Evolutionary conservation across 2,329 filamentous ascomycete species (phyloP), one percentile per base, ranked within the genome.

Genomic region (Colletotrichum musae): DNA sequence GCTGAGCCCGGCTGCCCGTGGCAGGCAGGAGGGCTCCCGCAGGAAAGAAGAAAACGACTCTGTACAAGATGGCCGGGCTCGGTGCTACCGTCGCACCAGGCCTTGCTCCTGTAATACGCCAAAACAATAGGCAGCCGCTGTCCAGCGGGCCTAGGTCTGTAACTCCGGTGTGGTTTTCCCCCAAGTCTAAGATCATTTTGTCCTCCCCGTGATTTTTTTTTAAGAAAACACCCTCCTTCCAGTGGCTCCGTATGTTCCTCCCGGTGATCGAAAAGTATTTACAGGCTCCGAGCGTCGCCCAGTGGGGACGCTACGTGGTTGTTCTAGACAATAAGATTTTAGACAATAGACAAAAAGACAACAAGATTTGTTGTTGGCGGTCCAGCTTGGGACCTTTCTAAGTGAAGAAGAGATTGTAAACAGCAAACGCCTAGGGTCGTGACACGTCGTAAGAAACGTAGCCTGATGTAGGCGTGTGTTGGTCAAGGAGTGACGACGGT

Each of bases 401-500:
- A 36, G 53, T 48, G 24, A 41, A 53, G 12, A n/a, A 45, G 47
- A 56, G n/a, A 69, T 50, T 32, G 26, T 12, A 36, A 50, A 68
- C 32, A 43, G 54, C 6, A 48, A 59, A 54, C 18, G 50, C 15
- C 28, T n/a, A 36, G 15, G 32, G 24, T 68, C 68, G 56, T 69
- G 7, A 70, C 24, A 51, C 57, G 48, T 69, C 64, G 52, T 69
- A 62, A 63, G 58, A 70, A 62, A 69, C 64, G 56, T 70, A 18
- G 60, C 64, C 65, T 60, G n/a, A 50, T 48, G 24, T 16, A 58
- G 64, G 69, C 65, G 58, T 64, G 59, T 28, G 41, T 43, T 50
- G 53, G 18, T 64, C 10, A 70, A 71, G 26, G 65, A 71, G 69
- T 58, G 65, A 59, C 51, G 51, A 43, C 48, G 73, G 75, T 76